Evolutionary conservation across 2,329 filamentous ascomycete genomes (phyloP).

Genomic region (Berkeleyomyces basicola): DNA sequence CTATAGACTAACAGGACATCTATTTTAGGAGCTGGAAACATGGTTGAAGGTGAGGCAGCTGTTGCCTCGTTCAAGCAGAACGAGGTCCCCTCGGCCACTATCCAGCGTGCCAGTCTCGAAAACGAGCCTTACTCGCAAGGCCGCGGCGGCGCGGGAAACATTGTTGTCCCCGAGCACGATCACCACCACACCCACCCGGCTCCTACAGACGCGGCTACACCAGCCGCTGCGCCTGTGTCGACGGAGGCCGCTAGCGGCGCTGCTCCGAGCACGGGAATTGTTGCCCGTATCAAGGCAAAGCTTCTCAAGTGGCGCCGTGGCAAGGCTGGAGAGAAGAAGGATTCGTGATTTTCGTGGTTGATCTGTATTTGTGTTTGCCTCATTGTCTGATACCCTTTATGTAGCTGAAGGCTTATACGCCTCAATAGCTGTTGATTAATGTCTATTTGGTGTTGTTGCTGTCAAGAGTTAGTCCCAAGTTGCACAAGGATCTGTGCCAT

Average conservation of each 20-base stretch:
- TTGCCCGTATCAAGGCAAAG: neutral
- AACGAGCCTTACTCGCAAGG: constrained; percentile 37
- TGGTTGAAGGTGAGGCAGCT: constrained; percentile 31
- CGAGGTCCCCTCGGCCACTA: constrained; percentile 36
- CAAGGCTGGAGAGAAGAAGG: neutral
- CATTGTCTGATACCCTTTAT: neutral
- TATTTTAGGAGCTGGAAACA: constrained; percentile 38
- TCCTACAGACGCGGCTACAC: constrained; percentile 15
- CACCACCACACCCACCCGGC: constrained; percentile 19
- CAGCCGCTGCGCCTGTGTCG: constrained; percentile 35
- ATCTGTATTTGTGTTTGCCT: neutral
- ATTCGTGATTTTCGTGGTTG: neutral
- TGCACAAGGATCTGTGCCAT: neutral
- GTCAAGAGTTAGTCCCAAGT: neutral
- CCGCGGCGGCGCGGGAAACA: constrained; percentile 44
- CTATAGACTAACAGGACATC: neutral
- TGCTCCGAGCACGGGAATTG: constrained; percentile 22
- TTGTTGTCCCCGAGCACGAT: constrained; percentile 23
- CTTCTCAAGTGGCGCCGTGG: neutral
- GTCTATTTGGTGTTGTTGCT: neutral
- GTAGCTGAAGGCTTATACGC: neutral
- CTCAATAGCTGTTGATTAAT: neutral
- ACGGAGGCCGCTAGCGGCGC: constrained; percentile 37
- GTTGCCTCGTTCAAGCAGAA: constrained; percentile 29
- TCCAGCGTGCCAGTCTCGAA: constrained; percentile 30